Evolutionary conservation across 306 rosid genomes (phyloP).

Genomic region (Acacia confusa): DNA sequence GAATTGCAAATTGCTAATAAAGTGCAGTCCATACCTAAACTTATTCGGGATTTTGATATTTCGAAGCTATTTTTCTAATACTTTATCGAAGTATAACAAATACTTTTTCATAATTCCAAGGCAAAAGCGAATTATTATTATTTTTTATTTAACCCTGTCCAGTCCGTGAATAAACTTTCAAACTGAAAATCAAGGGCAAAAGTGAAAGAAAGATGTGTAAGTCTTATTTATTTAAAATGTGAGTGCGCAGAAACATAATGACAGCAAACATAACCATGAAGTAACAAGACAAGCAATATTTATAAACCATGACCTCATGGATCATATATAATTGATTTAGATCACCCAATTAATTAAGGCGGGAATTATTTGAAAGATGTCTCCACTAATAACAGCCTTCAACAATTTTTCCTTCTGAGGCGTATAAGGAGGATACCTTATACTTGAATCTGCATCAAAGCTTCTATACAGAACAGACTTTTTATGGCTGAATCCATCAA

Average conservation of each 20-base stretch:
- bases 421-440: slow-evolving; percentile 78
- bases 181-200: no score
- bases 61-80: no score
- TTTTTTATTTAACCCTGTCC: no score
- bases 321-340: slow-evolving; percentile 26
- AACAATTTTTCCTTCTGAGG: slow-evolving; percentile 58
- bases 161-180: no score
- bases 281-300: background rate
- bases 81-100: no score
- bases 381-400: slow-evolving; percentile 55
- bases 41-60: no score
- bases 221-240: no score
- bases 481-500: slow-evolving; percentile 78
- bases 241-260: background rate
- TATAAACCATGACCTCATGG: background rate
- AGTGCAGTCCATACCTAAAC: no score
- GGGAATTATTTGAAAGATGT: slow-evolving; percentile 43
- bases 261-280: background rate
- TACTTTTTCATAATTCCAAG: no score
- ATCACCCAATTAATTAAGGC: slow-evolving; percentile 57
- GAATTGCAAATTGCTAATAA: no score
- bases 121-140: no score
- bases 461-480: slow-evolving; percentile 74
- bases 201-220: no score
- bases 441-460: slow-evolving; percentile 53